Evolutionary conservation across 768 basidiomycete species (phyloP).

Genomic region (Tricholoma furcatifolium): DNA sequence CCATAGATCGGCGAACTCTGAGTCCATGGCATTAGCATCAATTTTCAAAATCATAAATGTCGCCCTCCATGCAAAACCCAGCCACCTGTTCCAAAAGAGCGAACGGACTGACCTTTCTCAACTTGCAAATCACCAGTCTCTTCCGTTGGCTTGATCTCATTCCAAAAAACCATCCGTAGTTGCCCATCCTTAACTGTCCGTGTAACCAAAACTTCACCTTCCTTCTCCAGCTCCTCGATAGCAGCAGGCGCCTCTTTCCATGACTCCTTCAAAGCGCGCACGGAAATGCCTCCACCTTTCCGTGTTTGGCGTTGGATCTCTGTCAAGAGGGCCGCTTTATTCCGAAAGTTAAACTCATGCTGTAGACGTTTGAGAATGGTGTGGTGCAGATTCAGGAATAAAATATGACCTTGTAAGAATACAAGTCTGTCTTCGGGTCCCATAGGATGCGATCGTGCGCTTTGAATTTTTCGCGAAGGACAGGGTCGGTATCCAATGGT

Average conservation of each 20-base stretch:
- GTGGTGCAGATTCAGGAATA: neutral
- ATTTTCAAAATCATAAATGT: neutral
- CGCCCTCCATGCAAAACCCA: slow-evolving; percentile 8
- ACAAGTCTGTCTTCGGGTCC: slow-evolving; percentile 83
- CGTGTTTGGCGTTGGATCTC: slow-evolving; percentile 86
- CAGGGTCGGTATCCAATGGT: slow-evolving; percentile 67
- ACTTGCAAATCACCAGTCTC: slow-evolving; percentile 69
- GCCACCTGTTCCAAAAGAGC: slow-evolving; percentile 1
- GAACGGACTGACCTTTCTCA: slow-evolving; percentile 62
- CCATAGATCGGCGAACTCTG: slow-evolving; percentile 90
- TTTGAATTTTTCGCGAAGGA: slow-evolving; percentile 79
- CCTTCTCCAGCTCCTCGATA: slow-evolving; percentile 87
- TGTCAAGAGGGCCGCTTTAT: slow-evolving; percentile 77
- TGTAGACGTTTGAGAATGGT: slow-evolving; percentile 25
- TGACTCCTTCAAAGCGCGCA: slow-evolving; percentile 82
- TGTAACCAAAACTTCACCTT: slow-evolving; percentile 87
- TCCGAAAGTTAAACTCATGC: slow-evolving; percentile 87
- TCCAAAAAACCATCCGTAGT: slow-evolving; percentile 86
- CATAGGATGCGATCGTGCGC: slow-evolving; percentile 76
- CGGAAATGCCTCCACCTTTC: slow-evolving; percentile 81
- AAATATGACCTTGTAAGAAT: slow-evolving; percentile 73
- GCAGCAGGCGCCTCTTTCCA: slow-evolving; percentile 87
- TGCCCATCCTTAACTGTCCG: slow-evolving; percentile 82
- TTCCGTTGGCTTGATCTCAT: slow-evolving; percentile 79
- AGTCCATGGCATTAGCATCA: slow-evolving; percentile 13